Evolutionary conservation across 257 asterid species (phyloP).

Genomic region (Rehmannia glutinosa): DNA sequence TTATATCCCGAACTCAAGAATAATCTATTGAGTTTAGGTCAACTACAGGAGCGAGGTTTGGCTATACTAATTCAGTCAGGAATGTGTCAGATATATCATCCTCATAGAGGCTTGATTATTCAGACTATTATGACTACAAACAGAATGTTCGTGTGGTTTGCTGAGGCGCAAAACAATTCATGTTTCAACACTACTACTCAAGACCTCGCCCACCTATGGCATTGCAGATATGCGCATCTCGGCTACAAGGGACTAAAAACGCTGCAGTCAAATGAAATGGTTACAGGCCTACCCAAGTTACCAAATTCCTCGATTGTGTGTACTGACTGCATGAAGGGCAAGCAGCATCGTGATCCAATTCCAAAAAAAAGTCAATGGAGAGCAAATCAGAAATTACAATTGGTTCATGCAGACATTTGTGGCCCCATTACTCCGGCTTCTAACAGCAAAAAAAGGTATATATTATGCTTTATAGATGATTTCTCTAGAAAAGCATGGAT

Average conservation of each 20-base stretch:
- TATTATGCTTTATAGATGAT: not conserved
- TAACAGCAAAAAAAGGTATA: not conserved
- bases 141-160: no score
- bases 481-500: not conserved
- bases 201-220: not conserved
- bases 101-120: no score
- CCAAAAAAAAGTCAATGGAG: not conserved
- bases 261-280: not conserved
- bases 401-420: not conserved
- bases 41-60: not conserved
- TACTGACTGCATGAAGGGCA: not conserved
- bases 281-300: not conserved
- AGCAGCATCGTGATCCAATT: not conserved
- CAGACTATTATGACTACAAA: no score
- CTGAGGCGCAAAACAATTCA: no score
- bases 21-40: not conserved
- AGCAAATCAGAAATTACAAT: not conserved
- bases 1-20: not conserved
- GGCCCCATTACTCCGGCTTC: not conserved
- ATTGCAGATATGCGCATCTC: not conserved
- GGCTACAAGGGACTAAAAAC: not conserved
- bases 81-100: no score
- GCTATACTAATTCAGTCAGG: not conserved
- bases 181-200: no score
- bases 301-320: not conserved